Conservation (phyloP, 2,329 filamentous ascomycete species). For the Aspergillus tanneri region DNA sequence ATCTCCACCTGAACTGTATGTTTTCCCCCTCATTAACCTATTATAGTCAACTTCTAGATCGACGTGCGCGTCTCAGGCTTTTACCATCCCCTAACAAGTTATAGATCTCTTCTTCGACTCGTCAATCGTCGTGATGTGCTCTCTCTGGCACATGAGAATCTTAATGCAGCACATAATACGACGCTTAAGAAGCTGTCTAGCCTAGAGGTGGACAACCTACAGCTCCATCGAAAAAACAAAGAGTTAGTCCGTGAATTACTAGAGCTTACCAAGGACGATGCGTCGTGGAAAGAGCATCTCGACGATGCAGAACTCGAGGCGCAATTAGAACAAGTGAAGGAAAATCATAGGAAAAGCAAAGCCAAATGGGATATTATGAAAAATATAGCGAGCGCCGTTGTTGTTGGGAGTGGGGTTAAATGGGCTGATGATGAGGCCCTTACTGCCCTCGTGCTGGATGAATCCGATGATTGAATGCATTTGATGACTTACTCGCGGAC, state of each 20-base stretch:
- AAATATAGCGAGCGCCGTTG: slow-evolving; percentile 71
- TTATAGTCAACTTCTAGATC: too few species aligned
- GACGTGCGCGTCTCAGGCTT: neutral
- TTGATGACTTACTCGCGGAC: slow-evolving; percentile 1
- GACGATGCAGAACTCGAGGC: slow-evolving; percentile 53
- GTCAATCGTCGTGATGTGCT: slow-evolving; percentile 66
- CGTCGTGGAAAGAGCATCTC: slow-evolving; percentile 51
- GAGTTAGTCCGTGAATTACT: slow-evolving; percentile 63
- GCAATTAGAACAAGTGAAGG: slow-evolving; percentile 61
- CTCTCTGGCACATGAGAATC: slow-evolving; percentile 62
- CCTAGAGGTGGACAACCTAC: slow-evolving; percentile 59
- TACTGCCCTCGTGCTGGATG: slow-evolving; percentile 68
- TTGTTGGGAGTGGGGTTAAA: slow-evolving; percentile 78
- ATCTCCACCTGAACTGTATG: slow-evolving; percentile 67
- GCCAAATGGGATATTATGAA: slow-evolving; percentile 74
- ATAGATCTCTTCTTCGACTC: slow-evolving; percentile 65
- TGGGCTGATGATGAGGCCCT: slow-evolving; percentile 72
- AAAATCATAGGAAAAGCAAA: slow-evolving; percentile 60
- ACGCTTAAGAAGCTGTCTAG: slow-evolving; percentile 55
- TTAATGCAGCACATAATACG: slow-evolving; percentile 55
- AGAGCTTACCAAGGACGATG: slow-evolving; percentile 60
- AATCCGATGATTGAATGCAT: slow-evolving; percentile 53
- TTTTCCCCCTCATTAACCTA: neutral
- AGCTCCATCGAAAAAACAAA: slow-evolving; percentile 60
- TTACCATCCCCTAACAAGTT: slow-evolving; percentile 13